phyloP scores from a whole-genome alignment of 2,329 filamentous ascomycete genomes.

The Sclerotiophoma versabilis region DNA sequence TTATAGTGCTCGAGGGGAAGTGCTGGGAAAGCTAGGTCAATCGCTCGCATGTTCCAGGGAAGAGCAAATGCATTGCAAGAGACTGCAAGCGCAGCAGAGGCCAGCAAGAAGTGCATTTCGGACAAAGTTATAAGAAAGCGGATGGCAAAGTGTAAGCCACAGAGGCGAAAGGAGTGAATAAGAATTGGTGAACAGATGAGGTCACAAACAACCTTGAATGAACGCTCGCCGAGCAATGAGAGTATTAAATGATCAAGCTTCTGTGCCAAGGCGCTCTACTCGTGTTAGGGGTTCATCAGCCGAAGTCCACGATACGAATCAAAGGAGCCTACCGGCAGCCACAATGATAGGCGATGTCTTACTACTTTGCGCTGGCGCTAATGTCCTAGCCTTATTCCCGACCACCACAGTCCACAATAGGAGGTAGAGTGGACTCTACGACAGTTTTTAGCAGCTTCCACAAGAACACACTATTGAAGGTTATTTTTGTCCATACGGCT shows the following conservation, averaged over 20 bases:
- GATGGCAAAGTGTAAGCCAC: no score
- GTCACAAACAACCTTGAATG: no score
- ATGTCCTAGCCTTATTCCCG: not conserved
- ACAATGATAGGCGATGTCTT: not conserved
- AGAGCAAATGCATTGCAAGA: slow-evolving; percentile 10
- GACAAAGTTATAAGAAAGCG: no score
- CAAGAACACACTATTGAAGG: not conserved
- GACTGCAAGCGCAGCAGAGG: slow-evolving; percentile 1
- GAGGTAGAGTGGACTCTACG: not conserved
- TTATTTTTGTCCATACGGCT: not conserved
- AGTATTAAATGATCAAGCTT: not conserved
- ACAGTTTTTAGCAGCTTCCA: not conserved
- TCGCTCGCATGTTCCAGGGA: slow-evolving; percentile 5
- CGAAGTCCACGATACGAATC: not conserved
- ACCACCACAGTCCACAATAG: not conserved
- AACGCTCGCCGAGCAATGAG: not conserved
- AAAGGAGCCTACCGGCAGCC: not conserved
- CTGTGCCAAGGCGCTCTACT: not conserved
- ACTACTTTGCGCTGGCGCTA: not conserved
- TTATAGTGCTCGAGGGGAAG: slow-evolving; percentile 4
- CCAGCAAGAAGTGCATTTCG: slow-evolving; percentile 2
- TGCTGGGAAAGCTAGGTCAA: not conserved
- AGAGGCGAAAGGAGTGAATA: not conserved
- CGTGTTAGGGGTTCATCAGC: not conserved
- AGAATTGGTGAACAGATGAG: not conserved